Evolutionary conservation across 495 filamentous ascomycete genomes (phyloP).

Genomic region (Lentithecium fluviatile): DNA sequence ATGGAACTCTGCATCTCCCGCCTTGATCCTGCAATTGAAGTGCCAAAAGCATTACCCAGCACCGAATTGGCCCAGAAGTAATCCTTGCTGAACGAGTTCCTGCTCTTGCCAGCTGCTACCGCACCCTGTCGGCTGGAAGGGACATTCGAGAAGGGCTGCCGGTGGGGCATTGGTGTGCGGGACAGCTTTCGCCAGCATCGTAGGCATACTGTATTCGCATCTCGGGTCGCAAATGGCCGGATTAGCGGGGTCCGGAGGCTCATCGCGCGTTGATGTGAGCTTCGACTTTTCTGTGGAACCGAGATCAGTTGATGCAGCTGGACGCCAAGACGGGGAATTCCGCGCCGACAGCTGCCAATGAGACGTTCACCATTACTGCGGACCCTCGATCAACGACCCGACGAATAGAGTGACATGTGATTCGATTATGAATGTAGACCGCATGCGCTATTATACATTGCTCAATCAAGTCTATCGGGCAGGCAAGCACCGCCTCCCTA

Average conservation of each 20-base stretch:
- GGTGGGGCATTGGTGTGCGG: constrained; percentile 1
- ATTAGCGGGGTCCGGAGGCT: constrained; percentile 18
- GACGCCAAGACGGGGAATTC: constrained; percentile 4
- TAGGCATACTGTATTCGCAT: constrained; percentile 28
- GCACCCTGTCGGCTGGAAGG: constrained; percentile 18
- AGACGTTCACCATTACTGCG: neutral
- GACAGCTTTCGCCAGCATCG: constrained; percentile 28
- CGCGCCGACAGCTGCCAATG: neutral
- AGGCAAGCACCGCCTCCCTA: constrained; percentile 6
- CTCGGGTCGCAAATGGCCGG: constrained; percentile 9
- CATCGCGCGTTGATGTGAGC: constrained; percentile 21
- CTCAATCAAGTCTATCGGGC: constrained; percentile 29
- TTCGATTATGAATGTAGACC: constrained; percentile 2
- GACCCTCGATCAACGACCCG: too few relatives aligned
- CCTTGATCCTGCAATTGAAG: constrained; percentile 14
- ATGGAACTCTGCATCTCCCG: constrained; percentile 25
- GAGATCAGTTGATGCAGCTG: constrained; percentile 12
- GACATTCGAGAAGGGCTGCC: constrained; percentile 22
- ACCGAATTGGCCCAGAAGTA: constrained; percentile 38
- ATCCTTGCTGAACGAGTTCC: constrained; percentile 32
- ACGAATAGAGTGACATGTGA: too few relatives aligned
- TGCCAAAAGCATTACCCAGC: constrained; percentile 23
- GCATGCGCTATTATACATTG: constrained; percentile 35
- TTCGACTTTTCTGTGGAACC: constrained; percentile 1
- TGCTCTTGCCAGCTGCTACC: constrained; percentile 18